These are phyloP conservation scores for Dillenia turbinata DNA, from an alignment of 164 flowering plant genomes.

Conservation along the genomic window DNA sequence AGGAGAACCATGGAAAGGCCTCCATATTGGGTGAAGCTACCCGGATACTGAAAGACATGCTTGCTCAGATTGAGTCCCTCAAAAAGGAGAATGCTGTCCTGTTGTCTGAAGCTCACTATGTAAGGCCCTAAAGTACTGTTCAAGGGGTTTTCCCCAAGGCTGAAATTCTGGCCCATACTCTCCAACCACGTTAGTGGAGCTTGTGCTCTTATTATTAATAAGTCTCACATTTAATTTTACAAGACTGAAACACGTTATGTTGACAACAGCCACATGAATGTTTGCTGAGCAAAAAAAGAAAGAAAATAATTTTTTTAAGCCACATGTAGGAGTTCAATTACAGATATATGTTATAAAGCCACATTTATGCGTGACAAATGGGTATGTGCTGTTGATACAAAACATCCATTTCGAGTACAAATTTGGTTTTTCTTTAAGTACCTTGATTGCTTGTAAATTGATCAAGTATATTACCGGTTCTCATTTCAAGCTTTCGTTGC, in stretches of 20 bases:
- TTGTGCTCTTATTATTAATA: neutral
- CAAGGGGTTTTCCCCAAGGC: neutral
- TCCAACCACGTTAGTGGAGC: no score
- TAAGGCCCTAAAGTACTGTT: slow-evolving; percentile 21
- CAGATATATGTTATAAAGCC: no score
- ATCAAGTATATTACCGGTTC: no score
- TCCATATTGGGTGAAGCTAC: slow-evolving; percentile 45
- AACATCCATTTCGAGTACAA: neutral
- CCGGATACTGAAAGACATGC: slow-evolving; percentile 36
- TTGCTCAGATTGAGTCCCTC: slow-evolving; percentile 40
- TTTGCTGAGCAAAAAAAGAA: neutral
- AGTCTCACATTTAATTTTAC: neutral
- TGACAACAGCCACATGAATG: neutral
- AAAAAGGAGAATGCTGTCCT: slow-evolving; percentile 48
- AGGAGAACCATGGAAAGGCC: slow-evolving; percentile 50
- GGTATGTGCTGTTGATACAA: no score
- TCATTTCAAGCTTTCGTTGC: neutral
- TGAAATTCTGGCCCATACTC: no score
- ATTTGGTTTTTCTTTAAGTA: no score
- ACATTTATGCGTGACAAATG: neutral
- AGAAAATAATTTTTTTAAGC: neutral
- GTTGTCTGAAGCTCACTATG: slow-evolving; percentile 56
- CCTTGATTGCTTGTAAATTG: no score
- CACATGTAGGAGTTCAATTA: no score
- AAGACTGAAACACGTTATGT: no score